Evolutionary conservation across 1,284 basidiomycete species (phyloP), one percentile per base, ranked within the genome.

Genomic region (Vanrija pseudolonga): DNA sequence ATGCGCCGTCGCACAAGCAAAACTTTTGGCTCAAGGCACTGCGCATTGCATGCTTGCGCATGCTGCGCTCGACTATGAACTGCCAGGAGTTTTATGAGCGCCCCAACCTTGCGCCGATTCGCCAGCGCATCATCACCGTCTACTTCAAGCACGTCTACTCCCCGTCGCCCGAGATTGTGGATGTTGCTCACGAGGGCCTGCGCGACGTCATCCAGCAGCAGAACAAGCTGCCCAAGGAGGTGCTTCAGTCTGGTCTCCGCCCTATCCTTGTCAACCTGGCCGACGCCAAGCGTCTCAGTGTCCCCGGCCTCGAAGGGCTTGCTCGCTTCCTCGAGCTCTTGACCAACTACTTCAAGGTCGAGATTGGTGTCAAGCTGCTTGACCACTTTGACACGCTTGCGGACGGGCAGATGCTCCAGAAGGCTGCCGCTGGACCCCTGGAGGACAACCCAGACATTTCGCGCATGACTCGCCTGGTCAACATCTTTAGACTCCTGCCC

Each of bases 131-230:
- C 38, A 96, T 93, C 22, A 83, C 89, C 28, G 90, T 98, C 19
- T 98, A 98, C 79, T 99, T 99, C 84, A 98, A 98, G 78, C 94
- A 95, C 15, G 82, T 99, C 43, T 99, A 99, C 76, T 96, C 94
- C 4, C 82, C 86, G 19, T 89, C 87, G n/a, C 82, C 85, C 14
- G 93, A 97, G 68, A 89, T 99, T 58, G 97, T 98, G 66, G 87
- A 95, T 64, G 93, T 93, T 11, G 94, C 96, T 1, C 93, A 98
- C 67, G 90, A 95, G 63, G 92, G 92, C 47, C 83, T 99, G 45
- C 84, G 89, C 60, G 88, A 90, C 76, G 91, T 97, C 3, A 80
- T 98, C 45, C 84, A 84, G 4, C 88, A 93, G 67, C 93, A 97
- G 74, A 88, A 85, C 65, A 88, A 95, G 60, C 81, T 99, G 49